Evolutionary conservation across 1,284 basidiomycete species (phyloP).

Genomic region (Ceratobasidium theobromae): DNA sequence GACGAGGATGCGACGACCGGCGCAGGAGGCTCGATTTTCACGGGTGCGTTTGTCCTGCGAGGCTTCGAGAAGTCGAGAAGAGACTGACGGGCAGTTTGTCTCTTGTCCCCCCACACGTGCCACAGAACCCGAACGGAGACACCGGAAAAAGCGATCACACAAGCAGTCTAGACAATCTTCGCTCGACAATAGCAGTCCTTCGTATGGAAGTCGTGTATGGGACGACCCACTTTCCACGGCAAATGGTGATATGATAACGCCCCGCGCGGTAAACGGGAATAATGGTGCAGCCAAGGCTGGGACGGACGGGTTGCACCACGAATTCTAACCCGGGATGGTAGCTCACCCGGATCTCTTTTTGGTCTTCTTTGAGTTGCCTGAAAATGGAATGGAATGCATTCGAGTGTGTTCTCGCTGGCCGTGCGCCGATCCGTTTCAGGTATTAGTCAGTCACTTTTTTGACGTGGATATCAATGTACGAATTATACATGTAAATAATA

Average conservation of each 20-base stretch:
- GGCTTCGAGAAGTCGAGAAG: background rate
- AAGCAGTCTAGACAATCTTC: constrained; percentile 8
- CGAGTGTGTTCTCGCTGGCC: no score
- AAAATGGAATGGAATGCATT: background rate
- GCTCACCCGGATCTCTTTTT: no score
- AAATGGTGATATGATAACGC: constrained; percentile 1
- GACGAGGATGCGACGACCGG: constrained; percentile 25
- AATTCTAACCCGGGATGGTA: constrained; percentile 1
- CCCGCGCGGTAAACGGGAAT: constrained; percentile 8
- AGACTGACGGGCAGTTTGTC: no score
- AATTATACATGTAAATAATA: background rate
- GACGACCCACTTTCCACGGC: constrained; percentile 9
- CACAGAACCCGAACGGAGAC: constrained; percentile 10
- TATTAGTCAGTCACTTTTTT: background rate
- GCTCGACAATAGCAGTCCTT: background rate
- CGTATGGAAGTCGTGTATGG: constrained; percentile 23
- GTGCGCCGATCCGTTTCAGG: no score
- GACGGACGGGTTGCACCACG: constrained; percentile 4
- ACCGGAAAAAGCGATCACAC: constrained; percentile 17
- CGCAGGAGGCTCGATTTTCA: constrained; percentile 17
- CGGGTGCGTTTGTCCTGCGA: constrained; percentile 3
- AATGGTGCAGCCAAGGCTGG: background rate
- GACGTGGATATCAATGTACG: background rate
- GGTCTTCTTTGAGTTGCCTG: background rate
- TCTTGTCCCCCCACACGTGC: background rate